Evolutionary conservation across 345 rosid species (phyloP).

Genomic region (Linum trigynum): DNA sequence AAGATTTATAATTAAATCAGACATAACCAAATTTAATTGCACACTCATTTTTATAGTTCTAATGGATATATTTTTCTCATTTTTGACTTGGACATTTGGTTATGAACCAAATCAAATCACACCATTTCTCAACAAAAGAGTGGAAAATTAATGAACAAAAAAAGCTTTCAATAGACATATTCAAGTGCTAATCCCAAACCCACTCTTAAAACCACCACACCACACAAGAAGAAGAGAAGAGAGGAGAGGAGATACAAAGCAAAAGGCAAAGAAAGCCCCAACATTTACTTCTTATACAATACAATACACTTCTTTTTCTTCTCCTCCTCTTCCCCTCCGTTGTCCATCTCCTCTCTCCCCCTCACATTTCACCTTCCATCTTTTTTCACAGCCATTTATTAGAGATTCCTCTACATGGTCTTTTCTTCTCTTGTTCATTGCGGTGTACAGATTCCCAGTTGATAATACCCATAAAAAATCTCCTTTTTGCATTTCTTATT

Average conservation of each 20-base stretch:
- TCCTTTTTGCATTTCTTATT: constrained; percentile 15
- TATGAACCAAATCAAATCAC: neutral
- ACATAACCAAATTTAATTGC: no score
- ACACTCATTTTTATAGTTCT: no score
- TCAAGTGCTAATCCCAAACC: no score
- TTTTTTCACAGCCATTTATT: constrained; percentile 47
- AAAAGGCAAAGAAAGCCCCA: constrained; percentile 17
- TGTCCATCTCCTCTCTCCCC: constrained; percentile 1
- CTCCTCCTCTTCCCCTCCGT: neutral
- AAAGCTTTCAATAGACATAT: no score
- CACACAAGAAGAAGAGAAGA: neutral
- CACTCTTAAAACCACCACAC: neutral
- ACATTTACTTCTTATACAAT: constrained; percentile 26
- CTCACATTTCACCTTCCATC: constrained; percentile 17
- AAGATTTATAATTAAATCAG: no score
- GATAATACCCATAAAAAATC: constrained; percentile 26
- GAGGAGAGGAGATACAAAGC: constrained; percentile 2
- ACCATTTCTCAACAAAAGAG: neutral
- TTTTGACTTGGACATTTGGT: no score
- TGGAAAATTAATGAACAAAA: neutral
- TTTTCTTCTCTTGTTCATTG: constrained; percentile 45
- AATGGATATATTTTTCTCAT: no score
- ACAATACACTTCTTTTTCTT: constrained; percentile 11
- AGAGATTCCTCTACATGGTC: constrained; percentile 45
- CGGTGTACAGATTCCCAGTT: constrained; percentile 50